Conservation (phyloP, 331 rosid species). For the Malus hybrid region DNA sequence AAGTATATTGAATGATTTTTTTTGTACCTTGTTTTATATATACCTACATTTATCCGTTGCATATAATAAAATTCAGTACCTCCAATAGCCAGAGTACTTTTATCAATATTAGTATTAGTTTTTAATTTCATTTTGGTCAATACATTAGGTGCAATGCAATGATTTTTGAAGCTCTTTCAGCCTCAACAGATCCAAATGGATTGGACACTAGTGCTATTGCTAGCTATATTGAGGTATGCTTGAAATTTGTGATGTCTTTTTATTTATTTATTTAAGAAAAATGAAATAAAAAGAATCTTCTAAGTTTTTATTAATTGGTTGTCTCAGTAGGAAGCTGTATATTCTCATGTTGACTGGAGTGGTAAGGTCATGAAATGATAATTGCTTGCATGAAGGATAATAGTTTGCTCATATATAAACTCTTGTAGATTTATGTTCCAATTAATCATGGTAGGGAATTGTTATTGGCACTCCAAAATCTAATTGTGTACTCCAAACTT, state of each 20-base stretch:
- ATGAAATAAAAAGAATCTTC: not conserved
- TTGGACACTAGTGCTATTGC: slow-evolving; percentile 38
- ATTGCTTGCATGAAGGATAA: too few species aligned
- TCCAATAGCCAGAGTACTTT: not conserved
- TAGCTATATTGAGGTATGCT: slow-evolving; percentile 42
- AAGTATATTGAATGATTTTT: not conserved
- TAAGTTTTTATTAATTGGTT: not conserved
- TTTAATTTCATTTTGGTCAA: slow-evolving; percentile 3
- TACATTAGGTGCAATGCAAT: not conserved
- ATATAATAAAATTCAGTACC: not conserved
- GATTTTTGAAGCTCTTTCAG: slow-evolving; percentile 26
- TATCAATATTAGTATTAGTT: not conserved
- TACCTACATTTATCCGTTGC: not conserved
- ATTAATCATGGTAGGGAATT: not conserved
- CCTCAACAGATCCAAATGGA: slow-evolving; percentile 39
- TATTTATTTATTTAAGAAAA: not conserved
- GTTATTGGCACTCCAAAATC: too few species aligned
- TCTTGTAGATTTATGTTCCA: not conserved
- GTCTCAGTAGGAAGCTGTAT: not conserved
- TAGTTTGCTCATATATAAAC: not conserved
- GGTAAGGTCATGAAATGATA: too few species aligned
- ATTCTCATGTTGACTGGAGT: not conserved
- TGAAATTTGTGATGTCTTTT: not conserved
- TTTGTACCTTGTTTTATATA: not conserved
- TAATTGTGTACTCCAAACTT: too few species aligned